These are phyloP conservation scores for Gnetum montanum DNA, from an alignment of 75 land plant genomes.

Conservation along the genomic window DNA sequence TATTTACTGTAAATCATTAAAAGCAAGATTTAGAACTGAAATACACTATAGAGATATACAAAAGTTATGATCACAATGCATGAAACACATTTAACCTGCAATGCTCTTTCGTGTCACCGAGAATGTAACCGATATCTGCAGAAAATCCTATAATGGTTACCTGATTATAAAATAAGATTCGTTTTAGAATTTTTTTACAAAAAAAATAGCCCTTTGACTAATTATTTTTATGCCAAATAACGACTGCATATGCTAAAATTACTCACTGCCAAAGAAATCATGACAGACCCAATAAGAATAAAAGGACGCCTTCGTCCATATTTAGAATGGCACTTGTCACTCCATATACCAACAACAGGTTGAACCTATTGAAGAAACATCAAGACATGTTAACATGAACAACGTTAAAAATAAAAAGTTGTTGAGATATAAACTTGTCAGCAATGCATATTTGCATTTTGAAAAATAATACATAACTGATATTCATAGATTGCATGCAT, in stretches of 20 bases:
- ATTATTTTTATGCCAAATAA: neutral
- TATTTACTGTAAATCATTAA: slow-evolving; percentile 49
- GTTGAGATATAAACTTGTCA: too few species aligned
- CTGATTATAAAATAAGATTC: slow-evolving; percentile 45
- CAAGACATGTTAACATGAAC: neutral
- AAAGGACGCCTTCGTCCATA: slow-evolving; percentile 93
- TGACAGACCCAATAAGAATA: slow-evolving; percentile 60
- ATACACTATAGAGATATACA: too few species aligned
- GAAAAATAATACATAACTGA: too few species aligned
- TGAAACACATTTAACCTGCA: slow-evolving; percentile 51
- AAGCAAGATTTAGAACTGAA: too few species aligned
- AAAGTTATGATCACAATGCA: neutral
- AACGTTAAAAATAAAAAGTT: too few species aligned
- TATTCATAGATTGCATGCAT: too few species aligned
- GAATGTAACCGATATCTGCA: slow-evolving; percentile 84
- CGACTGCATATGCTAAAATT: neutral
- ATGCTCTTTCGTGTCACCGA: slow-evolving; percentile 82
- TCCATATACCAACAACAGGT: slow-evolving; percentile 99
- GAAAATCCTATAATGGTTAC: slow-evolving; percentile 92
- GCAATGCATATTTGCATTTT: too few species aligned
- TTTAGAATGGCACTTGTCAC: slow-evolving; percentile 84
- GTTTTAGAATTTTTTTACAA: neutral
- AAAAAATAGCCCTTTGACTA: neutral
- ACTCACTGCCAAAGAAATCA: slow-evolving; percentile 84
- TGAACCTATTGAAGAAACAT: slow-evolving; percentile 72